A percentile compares a stretch with the other conserved stretches of the same genome.
Conservation (phyloP, 129 eudicot species). For the Helichrysum umbraculigerum region DNA sequence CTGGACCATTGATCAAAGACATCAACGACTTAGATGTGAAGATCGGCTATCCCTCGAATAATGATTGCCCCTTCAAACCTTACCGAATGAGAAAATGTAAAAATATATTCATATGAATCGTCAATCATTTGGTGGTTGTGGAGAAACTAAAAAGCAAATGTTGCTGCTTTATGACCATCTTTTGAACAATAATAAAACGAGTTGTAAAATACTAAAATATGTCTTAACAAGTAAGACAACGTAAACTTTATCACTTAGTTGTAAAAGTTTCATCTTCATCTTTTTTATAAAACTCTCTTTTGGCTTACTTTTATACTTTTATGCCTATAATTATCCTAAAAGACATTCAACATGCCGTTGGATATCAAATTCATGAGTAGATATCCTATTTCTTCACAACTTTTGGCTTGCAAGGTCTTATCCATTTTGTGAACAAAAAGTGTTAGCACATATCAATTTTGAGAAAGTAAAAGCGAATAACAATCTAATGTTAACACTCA, state of each 20-base stretch:
- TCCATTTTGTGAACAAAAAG: constrained; percentile 17
- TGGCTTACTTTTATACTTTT: background rate
- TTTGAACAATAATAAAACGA: background rate
- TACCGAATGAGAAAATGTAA: too few species aligned
- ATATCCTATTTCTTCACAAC: background rate
- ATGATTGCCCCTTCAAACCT: too few species aligned
- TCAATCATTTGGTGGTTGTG: background rate
- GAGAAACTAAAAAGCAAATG: background rate
- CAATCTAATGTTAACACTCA: background rate
- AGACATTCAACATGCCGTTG: constrained; percentile 24
- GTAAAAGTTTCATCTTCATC: too few species aligned
- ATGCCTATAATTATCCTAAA: constrained; percentile 26
- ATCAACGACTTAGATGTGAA: too few species aligned
- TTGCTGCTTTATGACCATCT: constrained; percentile 21
- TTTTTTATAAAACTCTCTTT: too few species aligned
- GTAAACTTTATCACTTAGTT: background rate
- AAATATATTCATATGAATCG: too few species aligned
- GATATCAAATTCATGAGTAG: constrained; percentile 22
- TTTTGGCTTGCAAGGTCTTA: constrained; percentile 19
- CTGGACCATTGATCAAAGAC: too few species aligned
- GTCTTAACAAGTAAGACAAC: constrained; percentile 24
- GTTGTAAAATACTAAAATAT: background rate
- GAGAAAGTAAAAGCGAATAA: background rate
- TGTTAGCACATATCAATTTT: background rate
- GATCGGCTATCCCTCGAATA: too few species aligned